Percentiles rank a stretch among this genome's conserved stretches.
phyloP scores from a whole-genome alignment of 306 rosid genomes.

The Dalbergia cultrata region DNA sequence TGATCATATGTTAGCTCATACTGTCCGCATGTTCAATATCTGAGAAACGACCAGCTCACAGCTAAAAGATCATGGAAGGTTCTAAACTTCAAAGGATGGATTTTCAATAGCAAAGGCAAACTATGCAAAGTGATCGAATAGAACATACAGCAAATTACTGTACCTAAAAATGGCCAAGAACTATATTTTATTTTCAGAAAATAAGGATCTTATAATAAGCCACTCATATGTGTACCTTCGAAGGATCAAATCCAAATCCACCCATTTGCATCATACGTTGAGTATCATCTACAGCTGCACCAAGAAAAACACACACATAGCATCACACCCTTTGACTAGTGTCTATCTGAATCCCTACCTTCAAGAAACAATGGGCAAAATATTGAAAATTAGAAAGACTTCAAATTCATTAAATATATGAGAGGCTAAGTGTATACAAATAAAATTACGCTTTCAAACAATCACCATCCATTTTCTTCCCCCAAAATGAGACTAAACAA shows the following conservation, averaged over 20 bases:
- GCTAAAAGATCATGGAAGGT: background rate
- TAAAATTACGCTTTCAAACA: slow-evolving; percentile 7
- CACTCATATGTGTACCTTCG: slow-evolving; percentile 70
- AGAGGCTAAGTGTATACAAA: background rate
- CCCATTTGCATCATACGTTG: slow-evolving; percentile 99
- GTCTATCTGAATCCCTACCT: slow-evolving; percentile 27
- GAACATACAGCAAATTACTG: background rate
- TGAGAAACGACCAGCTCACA: background rate
- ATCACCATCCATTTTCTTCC: slow-evolving; percentile 93
- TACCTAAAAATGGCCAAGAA: background rate
- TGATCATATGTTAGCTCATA: background rate
- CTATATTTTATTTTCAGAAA: background rate
- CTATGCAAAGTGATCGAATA: background rate
- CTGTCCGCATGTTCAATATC: background rate
- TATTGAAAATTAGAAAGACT: background rate
- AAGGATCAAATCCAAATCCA: slow-evolving; percentile 94
- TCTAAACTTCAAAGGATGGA: background rate
- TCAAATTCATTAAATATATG: slow-evolving; percentile 26
- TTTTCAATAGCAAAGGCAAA: background rate
- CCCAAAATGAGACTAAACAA: slow-evolving; percentile 98
- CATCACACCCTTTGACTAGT: slow-evolving; percentile 34
- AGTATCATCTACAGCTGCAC: slow-evolving; percentile 95
- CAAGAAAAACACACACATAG: slow-evolving; percentile 14
- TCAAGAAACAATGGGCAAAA: background rate
- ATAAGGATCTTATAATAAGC: no score